A percentile compares a stretch with the other conserved stretches of the same genome.
Conservation (phyloP, 1,284 basidiomycete genomes). For the Ustilago tritici region DNA sequence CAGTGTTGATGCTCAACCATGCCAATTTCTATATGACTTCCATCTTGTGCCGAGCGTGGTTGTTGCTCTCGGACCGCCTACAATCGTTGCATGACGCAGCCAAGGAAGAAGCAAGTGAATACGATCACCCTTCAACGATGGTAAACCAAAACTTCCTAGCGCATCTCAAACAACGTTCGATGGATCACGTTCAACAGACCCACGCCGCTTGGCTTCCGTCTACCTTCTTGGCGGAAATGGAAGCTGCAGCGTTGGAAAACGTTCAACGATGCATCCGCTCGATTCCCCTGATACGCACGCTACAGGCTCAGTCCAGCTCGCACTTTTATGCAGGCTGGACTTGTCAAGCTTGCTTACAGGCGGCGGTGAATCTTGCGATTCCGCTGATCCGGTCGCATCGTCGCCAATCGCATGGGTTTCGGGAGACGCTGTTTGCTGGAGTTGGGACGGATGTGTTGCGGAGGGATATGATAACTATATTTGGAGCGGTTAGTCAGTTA, state of each 20-base stretch:
- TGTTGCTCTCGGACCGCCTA: constrained; percentile 33
- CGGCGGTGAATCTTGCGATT: constrained; percentile 33
- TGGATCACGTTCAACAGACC: constrained; percentile 26
- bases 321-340: constrained; percentile 35
- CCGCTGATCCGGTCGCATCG: constrained; percentile 29
- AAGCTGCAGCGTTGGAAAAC: constrained; percentile 17
- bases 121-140: constrained; percentile 12
- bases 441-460: constrained; percentile 17
- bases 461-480: constrained; percentile 22
- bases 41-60: constrained; percentile 31
- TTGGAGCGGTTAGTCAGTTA: constrained; percentile 33
- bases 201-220: constrained; percentile 36
- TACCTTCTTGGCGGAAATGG: constrained; percentile 27
- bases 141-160: constrained; percentile 17
- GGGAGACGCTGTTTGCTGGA: neutral
- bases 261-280: constrained; percentile 24
- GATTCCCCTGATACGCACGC: constrained; percentile 23
- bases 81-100: constrained; percentile 23
- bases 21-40: constrained; percentile 32
- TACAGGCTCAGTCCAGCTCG: constrained; percentile 30
- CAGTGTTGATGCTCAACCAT: constrained; percentile 35
- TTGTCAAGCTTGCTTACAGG: constrained; percentile 21
- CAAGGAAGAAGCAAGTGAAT: constrained; percentile 8
- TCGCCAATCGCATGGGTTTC: constrained; percentile 5
- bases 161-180: constrained; percentile 20